Conservation (phyloP, 148 eudicot genomes). For the Fagopyrum tataricum region DNA sequence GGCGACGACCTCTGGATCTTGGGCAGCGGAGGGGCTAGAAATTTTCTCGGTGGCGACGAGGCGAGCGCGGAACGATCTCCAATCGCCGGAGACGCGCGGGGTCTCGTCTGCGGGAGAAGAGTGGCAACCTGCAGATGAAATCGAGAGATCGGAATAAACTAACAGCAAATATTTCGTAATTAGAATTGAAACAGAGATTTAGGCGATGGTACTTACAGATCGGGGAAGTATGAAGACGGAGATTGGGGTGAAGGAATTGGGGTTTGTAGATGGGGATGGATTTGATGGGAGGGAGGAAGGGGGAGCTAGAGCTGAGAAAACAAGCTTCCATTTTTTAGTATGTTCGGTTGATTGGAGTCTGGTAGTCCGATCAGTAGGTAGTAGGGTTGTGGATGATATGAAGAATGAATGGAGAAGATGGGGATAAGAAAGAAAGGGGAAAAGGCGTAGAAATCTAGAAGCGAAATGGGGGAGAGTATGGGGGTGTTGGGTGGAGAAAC, state of each 20-base stretch:
- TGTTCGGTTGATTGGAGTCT: constrained; percentile 16
- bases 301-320: constrained; percentile 53
- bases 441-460: not conserved
- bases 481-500: not conserved
- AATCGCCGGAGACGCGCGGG: constrained; percentile 28
- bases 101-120: constrained; percentile 44
- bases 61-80: constrained; percentile 85
- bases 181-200: not conserved
- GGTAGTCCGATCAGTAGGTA: no score
- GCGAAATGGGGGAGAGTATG: not conserved
- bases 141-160: not conserved
- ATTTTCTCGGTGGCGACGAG: constrained; percentile 54
- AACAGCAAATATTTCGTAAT: not conserved
- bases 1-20: constrained; percentile 15
- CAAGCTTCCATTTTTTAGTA: constrained; percentile 55
- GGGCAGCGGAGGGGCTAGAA: constrained; percentile 16
- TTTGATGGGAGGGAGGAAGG: constrained; percentile 7
- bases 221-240: not conserved
- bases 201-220: not conserved
- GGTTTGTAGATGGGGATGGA: not conserved
- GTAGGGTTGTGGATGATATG: not conserved
- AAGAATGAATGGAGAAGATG: not conserved
- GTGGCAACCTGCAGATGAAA: constrained; percentile 29
- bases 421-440: not conserved
- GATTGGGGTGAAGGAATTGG: not conserved